Percentiles rank a stretch among this genome's conserved stretches.
Conservation (phyloP, 1,284 basidiomycete species). For the Taiwanofungus camphoratus region DNA sequence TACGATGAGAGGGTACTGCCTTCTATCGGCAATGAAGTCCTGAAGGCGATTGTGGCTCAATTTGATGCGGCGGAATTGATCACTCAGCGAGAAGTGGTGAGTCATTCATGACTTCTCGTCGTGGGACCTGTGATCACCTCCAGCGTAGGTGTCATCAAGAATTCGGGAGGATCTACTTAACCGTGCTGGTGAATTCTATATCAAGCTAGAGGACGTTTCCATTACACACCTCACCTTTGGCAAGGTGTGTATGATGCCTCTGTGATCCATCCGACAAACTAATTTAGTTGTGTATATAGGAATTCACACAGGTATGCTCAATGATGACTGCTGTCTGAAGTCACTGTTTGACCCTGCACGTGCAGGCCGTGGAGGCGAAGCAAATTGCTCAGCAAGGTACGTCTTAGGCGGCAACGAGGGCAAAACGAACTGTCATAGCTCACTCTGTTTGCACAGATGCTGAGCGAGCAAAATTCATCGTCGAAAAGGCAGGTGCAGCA, state of each 20-base stretch:
- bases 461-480: conserved; percentile 97
- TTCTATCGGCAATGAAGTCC: conserved; percentile 94
- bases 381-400: conserved; percentile 93
- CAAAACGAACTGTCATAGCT: conserved; percentile 1
- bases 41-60: conserved; percentile 97
- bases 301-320: conserved; percentile 64
- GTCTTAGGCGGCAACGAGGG: conserved; percentile 12
- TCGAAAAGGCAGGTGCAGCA: conserved; percentile 75
- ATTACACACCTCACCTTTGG: conserved; percentile 86
- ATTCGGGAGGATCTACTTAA: conserved; percentile 92
- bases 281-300: conserved; percentile 40
- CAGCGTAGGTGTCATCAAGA: conserved; percentile 76
- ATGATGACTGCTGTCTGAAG: conserved; percentile 7
- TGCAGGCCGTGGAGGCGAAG: conserved; percentile 93
- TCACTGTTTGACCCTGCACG: background rate
- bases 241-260: conserved; percentile 42
- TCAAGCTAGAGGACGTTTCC: conserved; percentile 95
- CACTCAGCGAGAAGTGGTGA: conserved; percentile 78
- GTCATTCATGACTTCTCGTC: conserved; percentile 25
- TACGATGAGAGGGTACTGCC: conserved; percentile 96
- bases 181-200: conserved; percentile 94
- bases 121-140: conserved; percentile 1
- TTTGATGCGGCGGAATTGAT: conserved; percentile 98
- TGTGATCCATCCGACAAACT: conserved; percentile 1
- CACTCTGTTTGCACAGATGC: conserved; percentile 63